Evolutionary conservation across 2,329 filamentous ascomycete species (phyloP), one percentile per base, ranked within the genome.

Genomic region (Daldinia sp.): DNA sequence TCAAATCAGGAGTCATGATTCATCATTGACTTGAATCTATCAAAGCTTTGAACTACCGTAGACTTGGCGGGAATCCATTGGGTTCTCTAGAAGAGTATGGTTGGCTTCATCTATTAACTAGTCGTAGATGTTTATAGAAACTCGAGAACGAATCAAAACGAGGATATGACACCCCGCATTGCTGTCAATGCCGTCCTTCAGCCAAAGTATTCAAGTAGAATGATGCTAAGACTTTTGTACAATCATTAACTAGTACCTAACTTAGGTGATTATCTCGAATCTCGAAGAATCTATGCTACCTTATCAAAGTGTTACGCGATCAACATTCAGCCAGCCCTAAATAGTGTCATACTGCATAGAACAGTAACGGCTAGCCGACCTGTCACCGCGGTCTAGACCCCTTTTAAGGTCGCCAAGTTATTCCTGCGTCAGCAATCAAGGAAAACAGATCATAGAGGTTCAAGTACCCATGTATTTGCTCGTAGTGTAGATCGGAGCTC

Each of bases 331-430:
- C 35, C 57, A 68, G 62, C 63, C 65, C 35, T 65, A 63, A 34
- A 51, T 63, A 43, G 51, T 61, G 65, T 68, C 34, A 63, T 60
- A 63, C 50, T 57, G 65, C 65, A 66, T 68, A 58, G 49, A 53
- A 47, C 52, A 52, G 19, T 10, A n/a, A 45, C 37, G n/a, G 37
- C 34, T 43, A 10, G 37, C 15, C 47, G 19, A 58, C 32, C 34
- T 58, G 48, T 66, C 43, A 53, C 27, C 25, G 23, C 19, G 39
- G 52, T 50, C 58, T 49, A 55, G 61, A 58, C 53, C 21, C 25
- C 21, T 48, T 47, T 37, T 32, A 30, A 37, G 7, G 48, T 30
- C 23, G 60, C 52, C 54, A 62, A 64, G 61, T 39, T 15, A n/a
- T 50, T 56, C 43, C 56, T 59, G 64, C 61, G 58, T 59, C 54